Conservation (phyloP, 345 rosid species). For the Salix exigua region DNA sequence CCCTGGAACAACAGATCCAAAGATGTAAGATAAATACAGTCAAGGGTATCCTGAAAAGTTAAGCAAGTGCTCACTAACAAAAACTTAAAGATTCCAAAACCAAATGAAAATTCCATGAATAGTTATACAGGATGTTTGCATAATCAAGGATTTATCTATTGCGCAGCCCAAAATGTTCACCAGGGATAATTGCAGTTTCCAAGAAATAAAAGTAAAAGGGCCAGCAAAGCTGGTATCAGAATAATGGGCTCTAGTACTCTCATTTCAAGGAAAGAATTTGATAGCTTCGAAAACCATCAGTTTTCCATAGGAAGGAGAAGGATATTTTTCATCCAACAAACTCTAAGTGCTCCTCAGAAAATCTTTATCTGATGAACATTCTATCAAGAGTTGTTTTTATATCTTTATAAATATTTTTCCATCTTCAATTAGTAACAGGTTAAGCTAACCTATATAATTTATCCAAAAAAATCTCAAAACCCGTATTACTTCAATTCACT, state of each 20-base stretch:
- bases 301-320: not conserved
- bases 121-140: not conserved
- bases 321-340: not conserved
- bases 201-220: not conserved
- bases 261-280: not conserved
- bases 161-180: not conserved
- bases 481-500: not conserved
- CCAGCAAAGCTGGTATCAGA: not conserved
- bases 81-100: not conserved
- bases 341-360: not conserved
- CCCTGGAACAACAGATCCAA: conserved; percentile 62
- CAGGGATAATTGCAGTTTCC: not conserved
- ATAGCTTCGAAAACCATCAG: not conserved
- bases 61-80: not conserved
- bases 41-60: not conserved
- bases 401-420: not conserved
- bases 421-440: not conserved
- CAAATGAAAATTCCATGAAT: not conserved
- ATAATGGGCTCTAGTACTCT: not conserved
- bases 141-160: not conserved
- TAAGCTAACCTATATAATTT: not conserved
- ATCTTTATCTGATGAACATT: not conserved
- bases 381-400: not conserved
- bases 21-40: not conserved
- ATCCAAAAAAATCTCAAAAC: not conserved